Conservation (phyloP, 139 green algal species). For the Haematococcus lacustris region DNA sequence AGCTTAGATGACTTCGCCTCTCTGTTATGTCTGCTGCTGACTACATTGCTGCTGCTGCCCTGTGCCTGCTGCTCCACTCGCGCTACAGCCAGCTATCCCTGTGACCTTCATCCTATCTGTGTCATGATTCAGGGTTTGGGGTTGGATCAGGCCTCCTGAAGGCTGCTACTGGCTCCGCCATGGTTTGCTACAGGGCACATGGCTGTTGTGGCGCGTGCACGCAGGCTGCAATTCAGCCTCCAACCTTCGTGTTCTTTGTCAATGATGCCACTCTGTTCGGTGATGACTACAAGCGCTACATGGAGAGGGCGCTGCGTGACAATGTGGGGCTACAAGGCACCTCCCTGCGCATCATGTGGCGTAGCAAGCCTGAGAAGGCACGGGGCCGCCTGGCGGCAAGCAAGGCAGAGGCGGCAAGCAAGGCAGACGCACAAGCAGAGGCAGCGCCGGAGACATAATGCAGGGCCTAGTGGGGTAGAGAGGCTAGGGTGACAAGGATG, state of each 20-base stretch:
- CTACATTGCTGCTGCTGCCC: not conserved
- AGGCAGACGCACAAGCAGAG: not conserved
- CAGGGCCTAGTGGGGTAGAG: not conserved
- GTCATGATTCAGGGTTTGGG: not conserved
- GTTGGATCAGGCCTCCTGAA: not conserved
- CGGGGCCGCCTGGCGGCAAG: not conserved
- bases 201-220: not conserved
- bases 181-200: too few species aligned
- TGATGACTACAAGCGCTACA: slow-evolving; percentile 83
- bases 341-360: slow-evolving; percentile 77
- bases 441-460: not conserved
- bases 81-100: not conserved
- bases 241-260: slow-evolving; percentile 96
- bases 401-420: too few species aligned
- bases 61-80: not conserved
- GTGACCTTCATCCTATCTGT: not conserved
- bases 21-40: too few species aligned
- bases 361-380: slow-evolving; percentile 47
- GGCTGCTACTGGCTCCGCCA: too few species aligned
- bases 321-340: slow-evolving; percentile 81
- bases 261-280: slow-evolving; percentile 84
- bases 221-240: slow-evolving; percentile 70
- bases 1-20: too few species aligned
- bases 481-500: not conserved
- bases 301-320: slow-evolving; percentile 60